Percentiles rank a stretch among this genome's conserved stretches.
These are phyloP conservation scores for Monosporascus sp. DNA, from an alignment of 2,329 filamentous ascomycete species.

Conservation along the genomic window DNA sequence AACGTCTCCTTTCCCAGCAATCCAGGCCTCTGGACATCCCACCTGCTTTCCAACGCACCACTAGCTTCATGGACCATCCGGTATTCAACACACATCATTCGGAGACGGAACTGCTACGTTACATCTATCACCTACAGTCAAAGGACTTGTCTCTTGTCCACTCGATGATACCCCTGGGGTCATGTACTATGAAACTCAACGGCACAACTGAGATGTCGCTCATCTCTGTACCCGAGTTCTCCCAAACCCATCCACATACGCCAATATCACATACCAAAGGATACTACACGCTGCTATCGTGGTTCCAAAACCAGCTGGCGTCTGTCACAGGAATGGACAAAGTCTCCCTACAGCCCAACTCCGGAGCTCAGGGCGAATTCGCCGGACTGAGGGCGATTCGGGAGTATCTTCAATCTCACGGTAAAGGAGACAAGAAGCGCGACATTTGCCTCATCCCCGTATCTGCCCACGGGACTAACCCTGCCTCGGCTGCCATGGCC, in stretches of 20 bases:
- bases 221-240: slow-evolving; percentile 70
- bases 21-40: slow-evolving; percentile 44
- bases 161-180: slow-evolving; percentile 96
- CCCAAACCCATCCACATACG: slow-evolving; percentile 77
- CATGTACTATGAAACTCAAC: slow-evolving; percentile 98
- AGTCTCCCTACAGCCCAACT: slow-evolving; percentile 92
- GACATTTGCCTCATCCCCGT: slow-evolving; percentile 94
- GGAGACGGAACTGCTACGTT: slow-evolving; percentile 88
- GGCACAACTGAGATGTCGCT: slow-evolving; percentile 90
- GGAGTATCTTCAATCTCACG: slow-evolving; percentile 69
- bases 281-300: slow-evolving; percentile 64
- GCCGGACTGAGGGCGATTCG: slow-evolving; percentile 84
- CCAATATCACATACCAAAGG: slow-evolving; percentile 60
- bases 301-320: slow-evolving; percentile 70
- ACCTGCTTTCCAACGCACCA: slow-evolving; percentile 61
- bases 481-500: slow-evolving; percentile 90
- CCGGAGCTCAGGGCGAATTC: slow-evolving; percentile 93
- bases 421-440: slow-evolving; percentile 61
- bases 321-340: slow-evolving; percentile 85
- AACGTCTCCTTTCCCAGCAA: slow-evolving; percentile 33
- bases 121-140: slow-evolving; percentile 88
- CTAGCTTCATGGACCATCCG: slow-evolving; percentile 76
- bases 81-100: slow-evolving; percentile 95
- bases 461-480: slow-evolving; percentile 93
- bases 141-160: slow-evolving; percentile 92